These are phyloP conservation scores for Verbascum thapsus DNA, from an alignment of 257 asterid species.

Conservation along the genomic window DNA sequence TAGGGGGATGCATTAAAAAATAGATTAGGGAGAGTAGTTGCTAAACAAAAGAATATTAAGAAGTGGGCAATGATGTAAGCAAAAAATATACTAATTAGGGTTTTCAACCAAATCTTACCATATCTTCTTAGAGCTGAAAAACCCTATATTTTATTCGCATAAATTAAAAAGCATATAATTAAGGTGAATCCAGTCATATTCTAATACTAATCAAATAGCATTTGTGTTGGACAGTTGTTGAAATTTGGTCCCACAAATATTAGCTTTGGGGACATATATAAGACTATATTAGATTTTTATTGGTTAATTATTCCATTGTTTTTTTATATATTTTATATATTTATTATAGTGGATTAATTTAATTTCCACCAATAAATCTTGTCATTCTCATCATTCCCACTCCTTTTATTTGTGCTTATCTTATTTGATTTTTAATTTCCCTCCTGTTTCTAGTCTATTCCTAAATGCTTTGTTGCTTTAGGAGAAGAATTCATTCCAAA, in stretches of 20 bases:
- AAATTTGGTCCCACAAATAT: slow-evolving; percentile 52
- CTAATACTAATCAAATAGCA: slow-evolving; percentile 43
- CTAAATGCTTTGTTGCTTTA: slow-evolving; percentile 41
- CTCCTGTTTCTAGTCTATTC: slow-evolving; percentile 45
- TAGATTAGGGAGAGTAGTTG: slow-evolving; percentile 44
- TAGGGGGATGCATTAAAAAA: slow-evolving; percentile 34
- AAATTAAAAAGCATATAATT: too few species aligned
- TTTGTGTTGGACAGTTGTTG: slow-evolving; percentile 74
- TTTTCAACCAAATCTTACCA: slow-evolving; percentile 77
- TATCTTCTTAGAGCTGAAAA: slow-evolving; percentile 71
- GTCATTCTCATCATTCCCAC: slow-evolving; percentile 50
- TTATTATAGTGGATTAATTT: slow-evolving; percentile 54
- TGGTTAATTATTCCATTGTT: slow-evolving; percentile 56
- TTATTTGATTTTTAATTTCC: background rate
- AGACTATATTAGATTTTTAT: slow-evolving; percentile 47
- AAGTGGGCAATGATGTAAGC: slow-evolving; percentile 74
- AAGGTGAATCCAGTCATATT: slow-evolving; percentile 63
- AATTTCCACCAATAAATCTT: slow-evolving; percentile 54
- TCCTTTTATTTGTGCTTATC: too few species aligned
- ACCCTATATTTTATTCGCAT: slow-evolving; percentile 38
- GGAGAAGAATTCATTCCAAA: slow-evolving; percentile 61
- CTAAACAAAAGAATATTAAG: slow-evolving; percentile 64
- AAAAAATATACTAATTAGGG: slow-evolving; percentile 39
- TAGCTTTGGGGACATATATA: slow-evolving; percentile 55
- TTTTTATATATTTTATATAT: slow-evolving; percentile 24